phyloP scores from a whole-genome alignment of 805 yeast species.

The Jamesozyma rosinii region DNA sequence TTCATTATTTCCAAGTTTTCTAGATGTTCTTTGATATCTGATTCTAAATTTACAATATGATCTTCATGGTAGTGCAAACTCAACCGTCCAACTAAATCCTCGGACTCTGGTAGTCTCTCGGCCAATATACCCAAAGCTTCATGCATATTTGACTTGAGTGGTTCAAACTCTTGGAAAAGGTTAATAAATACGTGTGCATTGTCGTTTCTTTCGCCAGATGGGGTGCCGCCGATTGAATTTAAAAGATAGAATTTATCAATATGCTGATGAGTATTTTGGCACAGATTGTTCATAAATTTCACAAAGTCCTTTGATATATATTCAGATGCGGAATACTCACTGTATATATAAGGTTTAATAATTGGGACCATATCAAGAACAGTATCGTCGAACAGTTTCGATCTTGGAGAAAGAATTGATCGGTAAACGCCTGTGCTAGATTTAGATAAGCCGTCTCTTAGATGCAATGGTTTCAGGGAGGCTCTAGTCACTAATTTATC shows the following conservation, averaged over 20 bases:
- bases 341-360: constrained; percentile 58
- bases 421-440: constrained; percentile 10
- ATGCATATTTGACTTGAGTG: constrained; percentile 7
- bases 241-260: constrained; percentile 76
- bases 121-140: constrained; percentile 6
- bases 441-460: constrained; percentile 18
- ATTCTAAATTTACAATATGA: constrained; percentile 9
- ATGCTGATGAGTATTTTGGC: constrained; percentile 30
- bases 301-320: constrained; percentile 34
- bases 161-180: constrained; percentile 59
- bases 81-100: constrained; percentile 15
- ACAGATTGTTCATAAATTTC: constrained; percentile 26
- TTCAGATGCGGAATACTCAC: constrained; percentile 39
- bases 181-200: constrained; percentile 84
- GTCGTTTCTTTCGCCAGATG: constrained; percentile 70
- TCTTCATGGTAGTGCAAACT: constrained; percentile 12
- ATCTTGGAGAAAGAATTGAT: constrained; percentile 14
- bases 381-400: constrained; percentile 6
- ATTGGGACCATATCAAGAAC: constrained; percentile 34
- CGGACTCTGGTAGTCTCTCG: constrained; percentile 12
- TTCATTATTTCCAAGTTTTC: constrained; percentile 61
- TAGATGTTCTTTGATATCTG: constrained; percentile 41
- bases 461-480: constrained; percentile 19
- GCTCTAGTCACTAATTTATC: constrained; percentile 19
- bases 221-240: constrained; percentile 84